Percentiles rank a stretch among this genome's conserved stretches.
phyloP scores from a whole-genome alignment of 2,329 filamentous ascomycete species.

The Sarocladium brachiariae region DNA sequence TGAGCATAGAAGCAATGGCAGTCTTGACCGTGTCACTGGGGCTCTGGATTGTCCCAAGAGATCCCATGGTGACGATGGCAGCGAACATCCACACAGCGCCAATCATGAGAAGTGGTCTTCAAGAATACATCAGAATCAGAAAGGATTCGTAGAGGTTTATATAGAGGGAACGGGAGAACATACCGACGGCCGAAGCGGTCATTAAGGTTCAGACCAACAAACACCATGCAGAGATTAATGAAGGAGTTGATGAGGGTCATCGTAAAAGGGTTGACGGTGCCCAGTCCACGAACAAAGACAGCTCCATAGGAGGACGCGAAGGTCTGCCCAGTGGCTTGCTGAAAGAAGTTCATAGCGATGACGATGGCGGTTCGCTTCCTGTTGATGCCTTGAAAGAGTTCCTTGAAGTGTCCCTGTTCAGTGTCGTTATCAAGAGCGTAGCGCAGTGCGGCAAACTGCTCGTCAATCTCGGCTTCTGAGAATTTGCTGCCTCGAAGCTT shows the following conservation, averaged over 20 bases:
- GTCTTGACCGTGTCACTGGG: slow-evolving; percentile 14
- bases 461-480: slow-evolving; percentile 14
- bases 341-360: slow-evolving; percentile 22
- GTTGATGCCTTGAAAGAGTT: slow-evolving; percentile 13
- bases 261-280: slow-evolving; percentile 22
- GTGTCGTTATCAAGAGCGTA: slow-evolving; percentile 17
- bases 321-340: slow-evolving; percentile 20
- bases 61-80: slow-evolving; percentile 25
- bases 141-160: background rate
- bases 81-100: slow-evolving; percentile 18
- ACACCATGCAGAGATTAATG: slow-evolving; percentile 12
- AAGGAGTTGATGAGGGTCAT: slow-evolving; percentile 15
- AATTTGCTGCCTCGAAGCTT: slow-evolving; percentile 14
- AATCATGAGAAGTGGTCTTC: slow-evolving; percentile 16
- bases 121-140: background rate
- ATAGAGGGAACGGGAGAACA: background rate
- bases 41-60: slow-evolving; percentile 18
- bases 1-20: slow-evolving; percentile 23
- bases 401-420: slow-evolving; percentile 16
- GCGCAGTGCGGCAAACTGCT: slow-evolving; percentile 13
- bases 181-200: slow-evolving; percentile 2
- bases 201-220: background rate
- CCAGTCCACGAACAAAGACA: slow-evolving; percentile 20
- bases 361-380: slow-evolving; percentile 19
- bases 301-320: slow-evolving; percentile 23